Evolutionary conservation across 805 yeast genomes (phyloP), one percentile per base, ranked within the genome.

Genomic region (Kodamaea fukazawae): DNA sequence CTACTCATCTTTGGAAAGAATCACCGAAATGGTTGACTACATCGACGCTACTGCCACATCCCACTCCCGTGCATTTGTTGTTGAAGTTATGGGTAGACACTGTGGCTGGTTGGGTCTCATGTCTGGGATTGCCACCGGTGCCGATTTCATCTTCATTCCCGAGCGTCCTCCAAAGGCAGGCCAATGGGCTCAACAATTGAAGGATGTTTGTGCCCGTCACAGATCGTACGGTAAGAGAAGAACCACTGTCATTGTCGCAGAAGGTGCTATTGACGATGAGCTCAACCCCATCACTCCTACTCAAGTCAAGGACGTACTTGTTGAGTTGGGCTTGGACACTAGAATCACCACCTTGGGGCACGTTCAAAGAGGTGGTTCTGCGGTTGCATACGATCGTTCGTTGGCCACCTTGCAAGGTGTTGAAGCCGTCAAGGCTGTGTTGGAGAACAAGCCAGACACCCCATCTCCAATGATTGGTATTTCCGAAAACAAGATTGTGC

Each of bases 31-130:
- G 62, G 77, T 85, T 47, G 95, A 85, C 62, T 85, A 82, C 56
- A 84, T 85, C 45, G 91, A 84, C 58, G 88, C 90, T 16, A 85
- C 95, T 16, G 95, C 95, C 16, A 76, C 77, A 38, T 83, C 90
- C 1, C 95, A 85, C 60, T 83, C 88, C 22, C 69, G 95, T 57
- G 93, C 91, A 3, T 85, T 85, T 54, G 86, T 85, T 29, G 80
- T 85, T 30, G 95, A 85, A 65, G 95, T 85, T 13, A 85, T 85
- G 95, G 95, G 95, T 44, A 74, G 95, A 63, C 89, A 85, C 60
- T 85, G 95, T 69, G 95, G 95, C 47, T 85, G 95, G 95, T 71
- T 85, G 47, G 91, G 86, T 1, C 66, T 85, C 46, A 79, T 83
- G 84, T 81, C 91, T 12, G 95, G 93, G 48, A 71, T 85, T 44